Evolutionary conservation across 495 filamentous ascomycete genomes (phyloP).

Genomic region (Parachaetomium inaequale): DNA sequence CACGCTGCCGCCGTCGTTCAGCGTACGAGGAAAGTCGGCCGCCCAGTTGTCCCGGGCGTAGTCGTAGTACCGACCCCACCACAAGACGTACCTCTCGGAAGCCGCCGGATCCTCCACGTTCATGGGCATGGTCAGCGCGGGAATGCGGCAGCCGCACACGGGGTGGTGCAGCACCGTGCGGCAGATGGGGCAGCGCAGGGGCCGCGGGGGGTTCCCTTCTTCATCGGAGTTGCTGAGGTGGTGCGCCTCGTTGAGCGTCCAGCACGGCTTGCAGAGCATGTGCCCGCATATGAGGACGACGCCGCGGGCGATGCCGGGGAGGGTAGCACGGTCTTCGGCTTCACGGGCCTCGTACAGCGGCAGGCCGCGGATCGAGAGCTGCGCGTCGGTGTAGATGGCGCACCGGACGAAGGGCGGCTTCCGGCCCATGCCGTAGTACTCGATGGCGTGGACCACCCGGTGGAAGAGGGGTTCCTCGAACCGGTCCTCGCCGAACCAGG

Average conservation of each 20-base stretch:
- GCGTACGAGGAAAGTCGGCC: neutral
- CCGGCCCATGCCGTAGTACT: neutral
- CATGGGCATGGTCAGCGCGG: neutral
- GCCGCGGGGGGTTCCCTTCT: neutral
- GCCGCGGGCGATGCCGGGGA: neutral
- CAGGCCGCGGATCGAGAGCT: neutral
- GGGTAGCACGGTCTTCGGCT: neutral
- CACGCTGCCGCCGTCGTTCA: neutral
- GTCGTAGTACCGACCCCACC: neutral
- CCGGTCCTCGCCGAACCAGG: neutral
- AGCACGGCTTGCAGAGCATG: constrained; percentile 7
- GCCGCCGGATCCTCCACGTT: neutral
- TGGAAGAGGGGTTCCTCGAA: neutral
- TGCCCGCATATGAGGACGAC: neutral
- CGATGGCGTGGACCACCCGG: neutral
- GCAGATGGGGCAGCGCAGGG: neutral
- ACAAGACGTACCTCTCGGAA: neutral
- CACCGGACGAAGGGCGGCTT: neutral
- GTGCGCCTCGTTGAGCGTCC: neutral
- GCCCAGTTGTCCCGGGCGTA: neutral
- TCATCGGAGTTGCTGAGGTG: neutral
- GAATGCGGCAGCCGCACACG: neutral
- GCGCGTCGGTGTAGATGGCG: neutral
- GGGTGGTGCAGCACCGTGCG: neutral
- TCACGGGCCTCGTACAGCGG: neutral